phyloP scores from a whole-genome alignment of 768 basidiomycete genomes.

The Leccinum fibrillosum region DNA sequence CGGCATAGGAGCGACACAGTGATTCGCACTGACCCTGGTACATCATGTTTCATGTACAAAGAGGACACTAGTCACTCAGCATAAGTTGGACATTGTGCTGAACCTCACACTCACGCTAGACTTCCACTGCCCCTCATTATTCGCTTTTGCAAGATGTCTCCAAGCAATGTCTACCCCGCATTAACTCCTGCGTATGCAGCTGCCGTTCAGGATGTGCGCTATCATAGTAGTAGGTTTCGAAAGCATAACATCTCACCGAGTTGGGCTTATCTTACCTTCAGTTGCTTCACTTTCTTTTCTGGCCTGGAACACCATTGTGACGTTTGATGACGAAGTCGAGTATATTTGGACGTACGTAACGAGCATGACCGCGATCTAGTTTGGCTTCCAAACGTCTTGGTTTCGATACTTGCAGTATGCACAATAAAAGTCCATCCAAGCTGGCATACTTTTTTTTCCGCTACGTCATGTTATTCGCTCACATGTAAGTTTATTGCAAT shows the following conservation, averaged over 20 bases:
- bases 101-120: too few relatives aligned
- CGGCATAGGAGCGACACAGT: too few relatives aligned
- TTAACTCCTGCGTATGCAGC: not conserved
- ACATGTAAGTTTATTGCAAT: constrained; percentile 15
- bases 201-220: not conserved
- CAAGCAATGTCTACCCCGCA: not conserved
- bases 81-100: too few relatives aligned
- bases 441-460: constrained; percentile 29
- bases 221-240: not conserved
- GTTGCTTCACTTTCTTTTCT: constrained; percentile 13
- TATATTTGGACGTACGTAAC: constrained; percentile 17
- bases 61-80: too few relatives aligned
- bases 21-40: too few relatives aligned
- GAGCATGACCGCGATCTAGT: not conserved
- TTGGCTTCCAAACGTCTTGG: not conserved
- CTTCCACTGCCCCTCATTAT: too few relatives aligned
- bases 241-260: not conserved
- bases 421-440: constrained; percentile 20
- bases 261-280: not conserved
- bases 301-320: constrained; percentile 13
- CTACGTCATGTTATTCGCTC: constrained; percentile 19
- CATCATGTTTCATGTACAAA: too few relatives aligned
- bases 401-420: constrained; percentile 20
- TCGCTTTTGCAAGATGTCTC: not conserved
- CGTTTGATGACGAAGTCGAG: constrained; percentile 16